Evolutionary conservation across 768 basidiomycete genomes (phyloP).

Genomic region (Lactarius tabidus): DNA sequence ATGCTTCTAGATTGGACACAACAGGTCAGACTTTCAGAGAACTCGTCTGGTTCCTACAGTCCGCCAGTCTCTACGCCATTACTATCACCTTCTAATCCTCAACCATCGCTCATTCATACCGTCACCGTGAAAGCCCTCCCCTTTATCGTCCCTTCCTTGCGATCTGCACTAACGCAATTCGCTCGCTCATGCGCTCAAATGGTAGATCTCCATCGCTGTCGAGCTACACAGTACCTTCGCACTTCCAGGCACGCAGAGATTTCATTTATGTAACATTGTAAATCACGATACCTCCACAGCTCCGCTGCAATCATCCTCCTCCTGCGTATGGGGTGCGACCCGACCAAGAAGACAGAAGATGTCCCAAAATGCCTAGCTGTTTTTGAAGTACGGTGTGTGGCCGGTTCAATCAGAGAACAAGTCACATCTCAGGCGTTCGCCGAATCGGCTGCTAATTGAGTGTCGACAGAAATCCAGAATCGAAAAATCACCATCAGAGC

Average conservation of each 20-base stretch:
- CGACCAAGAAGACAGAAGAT: constrained; percentile 24
- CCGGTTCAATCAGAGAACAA: neutral
- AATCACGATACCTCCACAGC: constrained; percentile 14
- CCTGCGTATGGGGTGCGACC: constrained; percentile 40
- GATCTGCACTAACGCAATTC: constrained; percentile 49
- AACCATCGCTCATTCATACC: constrained; percentile 49
- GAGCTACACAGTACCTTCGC: constrained; percentile 25
- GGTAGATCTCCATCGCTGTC: constrained; percentile 35
- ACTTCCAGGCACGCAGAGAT: constrained; percentile 16
- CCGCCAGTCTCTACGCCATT: constrained; percentile 39
- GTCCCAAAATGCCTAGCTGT: constrained; percentile 27
- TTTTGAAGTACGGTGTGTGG: constrained; percentile 18
- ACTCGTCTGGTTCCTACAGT: constrained; percentile 33
- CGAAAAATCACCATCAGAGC: too few species aligned
- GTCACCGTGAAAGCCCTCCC: constrained; percentile 33
- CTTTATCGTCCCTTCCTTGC: constrained; percentile 42
- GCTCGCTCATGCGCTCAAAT: constrained; percentile 45
- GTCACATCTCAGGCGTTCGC: too few species aligned
- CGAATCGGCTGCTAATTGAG: too few species aligned
- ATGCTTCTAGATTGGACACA: constrained; percentile 25
- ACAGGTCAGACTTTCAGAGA: constrained; percentile 22
- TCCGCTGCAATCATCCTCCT: constrained; percentile 40
- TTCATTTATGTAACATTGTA: neutral
- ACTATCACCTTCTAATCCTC: constrained; percentile 43
- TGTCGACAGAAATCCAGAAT: too few species aligned